Base-by-base conservation (phyloP, 208 protist species). In the Trypanosoma melophagium region DNA sequence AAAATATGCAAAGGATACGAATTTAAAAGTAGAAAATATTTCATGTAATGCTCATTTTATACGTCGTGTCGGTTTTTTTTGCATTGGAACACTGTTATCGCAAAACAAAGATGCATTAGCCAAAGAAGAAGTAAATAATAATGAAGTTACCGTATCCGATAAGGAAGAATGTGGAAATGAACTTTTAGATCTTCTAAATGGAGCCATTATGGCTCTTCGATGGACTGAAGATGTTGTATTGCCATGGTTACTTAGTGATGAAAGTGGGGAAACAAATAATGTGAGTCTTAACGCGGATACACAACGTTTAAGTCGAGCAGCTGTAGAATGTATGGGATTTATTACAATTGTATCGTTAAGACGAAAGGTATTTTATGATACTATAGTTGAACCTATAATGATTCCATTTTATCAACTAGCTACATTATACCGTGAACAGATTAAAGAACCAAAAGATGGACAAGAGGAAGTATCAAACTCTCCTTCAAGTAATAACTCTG, bases 1-100 rank as follows among this genome's bases (percentile, higher is more conserved):
- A 56, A 7, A 53, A 12, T 50, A 57, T 63, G 21, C 60, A 31
- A 51, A 51, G 25, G 35, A 65, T 0, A 40, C 24, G 1, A 51
- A 47, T 57, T 16, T 44, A 21, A 35, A 14, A 55, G 1, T 13
- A 31, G 53, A 45, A 56, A 21, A 16, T 56, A n/a, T 21, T 52
- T 7, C 17, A 5, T 12, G 25, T 8, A 10, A 60, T 19, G 21
- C 10, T 19, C 41, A 19, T 45, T 74, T 74, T 47, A 0, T 74
- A 0, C 66, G 41, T 38, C 68, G 68, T 49, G 45, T 66, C 1
- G 68, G 68, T 19, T 74, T 67, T 40, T 74, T 74, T 42, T 74
- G 68, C 24, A 50, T 66, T 42, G 54, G 68, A 52, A 50, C 19
- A 47, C 19, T 74, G 24, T 19, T 74, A 22, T 49, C 53, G 3